Evolutionary conservation across 2,329 filamentous ascomycete species (phyloP), one percentile per base, ranked within the genome.

Genomic region (Aspergillus floridensis): DNA sequence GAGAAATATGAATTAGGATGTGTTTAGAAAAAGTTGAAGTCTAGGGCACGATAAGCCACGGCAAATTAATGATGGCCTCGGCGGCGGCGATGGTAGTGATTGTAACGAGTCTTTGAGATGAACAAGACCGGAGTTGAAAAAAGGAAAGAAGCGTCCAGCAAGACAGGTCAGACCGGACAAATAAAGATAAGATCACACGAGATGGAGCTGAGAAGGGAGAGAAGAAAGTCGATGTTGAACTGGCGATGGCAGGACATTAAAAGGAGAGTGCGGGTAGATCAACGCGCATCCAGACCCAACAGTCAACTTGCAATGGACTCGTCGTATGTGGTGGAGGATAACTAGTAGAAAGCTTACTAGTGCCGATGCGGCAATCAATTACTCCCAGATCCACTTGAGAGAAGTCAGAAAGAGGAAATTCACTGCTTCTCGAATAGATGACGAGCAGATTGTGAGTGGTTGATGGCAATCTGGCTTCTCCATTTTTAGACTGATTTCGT

Each of bases 191-290:
- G 59, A 56, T 48, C 46, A 49, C 53, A 59, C 56, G 53, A 59
- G 51, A 49, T 52, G 57, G 24, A 49, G 26, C 21, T 59, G 57
- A 61, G 47, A 53, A 60, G 57, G 44, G 54, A 49, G 50, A 41
- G 32, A 49, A 53, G 57, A 55, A 59, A 59, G 64, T 63, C 63
- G 57, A 48, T 60, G 58, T 56, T 57, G 58, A 50, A 64, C 58
- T 61, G 50, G 49, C 61, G 59, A 56, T 62, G 56, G 57, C 32
- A 57, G 49, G 38, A 51, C 60, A 63, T 65, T 58, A 65, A 61
- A 66, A 60, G 59, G 58, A 62, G 57, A 68, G 63, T 62, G 67
- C 63, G 48, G 51, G 67, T 61, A 59, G 65, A 67, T 67, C 67
- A 66, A 54, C 32, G 32, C 32, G 11, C 32, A 35, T 35, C 32